phyloP scores from a whole-genome alignment of 306 rosid genomes.

The Elaeagnus macrophylla region DNA sequence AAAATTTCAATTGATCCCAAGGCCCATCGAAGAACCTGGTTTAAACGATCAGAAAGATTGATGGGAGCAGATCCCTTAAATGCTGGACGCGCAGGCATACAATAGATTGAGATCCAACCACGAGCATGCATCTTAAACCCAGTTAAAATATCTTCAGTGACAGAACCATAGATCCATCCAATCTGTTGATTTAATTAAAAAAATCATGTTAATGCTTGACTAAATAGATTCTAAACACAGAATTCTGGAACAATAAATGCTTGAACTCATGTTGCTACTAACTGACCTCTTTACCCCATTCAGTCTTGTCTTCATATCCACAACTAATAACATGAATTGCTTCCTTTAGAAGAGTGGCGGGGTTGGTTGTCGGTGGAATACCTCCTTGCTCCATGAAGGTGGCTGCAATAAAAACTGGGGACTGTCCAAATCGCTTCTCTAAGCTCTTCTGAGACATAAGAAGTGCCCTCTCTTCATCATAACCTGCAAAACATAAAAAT shows the following conservation, averaged over 20 bases:
- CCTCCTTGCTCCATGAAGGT: slow-evolving; percentile 99
- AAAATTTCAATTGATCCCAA: slow-evolving; percentile 95
- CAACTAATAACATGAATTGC: slow-evolving; percentile 99
- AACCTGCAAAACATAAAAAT: slow-evolving; percentile 43
- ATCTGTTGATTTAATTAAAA: slow-evolving; percentile 44
- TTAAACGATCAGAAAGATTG: slow-evolving; percentile 98
- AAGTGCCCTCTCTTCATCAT: slow-evolving; percentile 91
- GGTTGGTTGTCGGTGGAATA: slow-evolving; percentile 90
- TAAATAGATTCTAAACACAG: background rate
- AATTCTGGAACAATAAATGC: slow-evolving; percentile 3
- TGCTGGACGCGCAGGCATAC: slow-evolving; percentile 98
- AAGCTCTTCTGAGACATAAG: slow-evolving; percentile 89
- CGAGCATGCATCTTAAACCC: slow-evolving; percentile 99
- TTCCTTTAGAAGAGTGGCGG: slow-evolving; percentile 95
- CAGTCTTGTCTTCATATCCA: slow-evolving; percentile 96
- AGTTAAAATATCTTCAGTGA: slow-evolving; percentile 97
- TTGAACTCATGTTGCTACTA: slow-evolving; percentile 11
- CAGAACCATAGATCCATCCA: slow-evolving; percentile 99
- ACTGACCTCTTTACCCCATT: slow-evolving; percentile 98
- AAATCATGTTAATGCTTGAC: background rate
- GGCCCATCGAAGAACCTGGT: slow-evolving; percentile 99
- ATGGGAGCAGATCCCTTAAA: slow-evolving; percentile 98
- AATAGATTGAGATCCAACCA: slow-evolving; percentile 95
- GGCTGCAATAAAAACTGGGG: slow-evolving; percentile 95
- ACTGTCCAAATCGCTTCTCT: slow-evolving; percentile 98